Evolutionary conservation across 768 basidiomycete genomes (phyloP), one percentile per base, ranked within the genome.

Genomic region (Tulasnella sp.): DNA sequence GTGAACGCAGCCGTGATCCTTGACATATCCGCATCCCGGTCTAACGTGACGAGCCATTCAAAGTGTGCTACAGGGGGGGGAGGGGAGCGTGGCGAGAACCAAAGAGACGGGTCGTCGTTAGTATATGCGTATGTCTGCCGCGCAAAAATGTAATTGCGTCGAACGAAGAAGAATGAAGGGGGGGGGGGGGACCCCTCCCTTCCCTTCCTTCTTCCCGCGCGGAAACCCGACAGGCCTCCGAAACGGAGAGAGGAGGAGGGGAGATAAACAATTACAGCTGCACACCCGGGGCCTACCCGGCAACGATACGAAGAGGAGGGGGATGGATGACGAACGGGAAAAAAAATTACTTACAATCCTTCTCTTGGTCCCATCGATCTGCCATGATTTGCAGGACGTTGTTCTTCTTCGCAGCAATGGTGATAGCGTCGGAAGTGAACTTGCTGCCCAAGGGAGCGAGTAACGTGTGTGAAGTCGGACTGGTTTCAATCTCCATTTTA

Each of bases 1-100:
- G 77, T 77, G 73, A 80, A 80, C 38, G 74, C 76, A 45, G 80
- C 80, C 19, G 74, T 79, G 31, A 80, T 76, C 54, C 72, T 76
- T 15, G 71, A 75, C 80, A 81, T 81, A 72, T 80, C 80, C 29
- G 79, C 79, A 49, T 81, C 80, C 14, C 79, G 76, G 67, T 79
- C 80, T 39, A 81, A 79, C 38, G 78, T 80, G 19, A 81, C 79
- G 49, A 80, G 78, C 80, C 80, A 81, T 74, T 81, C 80, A 69
- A 80, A 74, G 74, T 81, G 80, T 77, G 80, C 80, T 81, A 19
- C 39, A 14, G 11, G 40, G 12, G 39, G 39, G 22, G 15, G 45
- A 39, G 77, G 22, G 37, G 25, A 70, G 67, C n/a, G 49, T 14
- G 29, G 40, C 9, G 19, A 9, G 22, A n/a, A 9, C 49, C 49